These are phyloP conservation scores for Gyrodon lividus DNA, from an alignment of 768 basidiomycete genomes.

Conservation along the genomic window DNA sequence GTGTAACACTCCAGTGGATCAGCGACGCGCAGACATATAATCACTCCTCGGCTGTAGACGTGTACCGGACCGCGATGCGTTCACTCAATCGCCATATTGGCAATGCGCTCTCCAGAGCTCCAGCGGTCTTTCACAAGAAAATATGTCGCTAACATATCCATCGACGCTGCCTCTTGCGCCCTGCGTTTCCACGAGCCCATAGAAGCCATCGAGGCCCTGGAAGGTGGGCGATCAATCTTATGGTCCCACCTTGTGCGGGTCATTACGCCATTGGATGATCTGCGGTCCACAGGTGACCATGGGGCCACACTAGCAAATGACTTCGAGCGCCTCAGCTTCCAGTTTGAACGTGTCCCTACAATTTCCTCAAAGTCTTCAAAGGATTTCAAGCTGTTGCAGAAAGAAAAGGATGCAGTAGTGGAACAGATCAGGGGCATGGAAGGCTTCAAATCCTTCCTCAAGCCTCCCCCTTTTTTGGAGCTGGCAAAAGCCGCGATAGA, in stretches of 20 bases:
- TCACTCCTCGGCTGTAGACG: constrained; percentile 29
- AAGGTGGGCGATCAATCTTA: constrained; percentile 32
- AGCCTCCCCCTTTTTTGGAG: constrained; percentile 17
- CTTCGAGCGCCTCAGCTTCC: constrained; percentile 21
- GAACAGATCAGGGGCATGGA: constrained; percentile 31
- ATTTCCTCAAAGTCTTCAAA: constrained; percentile 11
- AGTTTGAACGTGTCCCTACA: constrained; percentile 12
- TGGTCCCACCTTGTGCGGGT: constrained; percentile 34
- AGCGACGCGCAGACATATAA: constrained; percentile 18
- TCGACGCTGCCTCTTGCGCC: constrained; percentile 28
- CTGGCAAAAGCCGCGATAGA: constrained; percentile 27
- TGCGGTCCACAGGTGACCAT: constrained; percentile 20
- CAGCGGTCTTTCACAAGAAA: constrained; percentile 14
- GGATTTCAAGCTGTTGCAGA: constrained; percentile 20
- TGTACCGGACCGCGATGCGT: constrained; percentile 28
- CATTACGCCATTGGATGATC: constrained; percentile 25
- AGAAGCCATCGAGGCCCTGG: constrained; percentile 32
- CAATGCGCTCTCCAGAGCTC: constrained; percentile 16
- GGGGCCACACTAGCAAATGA: constrained; percentile 18
- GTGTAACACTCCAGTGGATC: constrained; percentile 23
- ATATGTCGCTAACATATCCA: constrained; percentile 19
- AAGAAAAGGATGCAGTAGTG: constrained; percentile 24
- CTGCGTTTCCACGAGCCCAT: constrained; percentile 20
- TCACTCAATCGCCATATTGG: constrained; percentile 19
- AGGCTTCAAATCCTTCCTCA: constrained; percentile 35